These are phyloP conservation scores for Tetrastigma voinierianum DNA, from an alignment of 164 flowering plant genomes.

Conservation along the genomic window DNA sequence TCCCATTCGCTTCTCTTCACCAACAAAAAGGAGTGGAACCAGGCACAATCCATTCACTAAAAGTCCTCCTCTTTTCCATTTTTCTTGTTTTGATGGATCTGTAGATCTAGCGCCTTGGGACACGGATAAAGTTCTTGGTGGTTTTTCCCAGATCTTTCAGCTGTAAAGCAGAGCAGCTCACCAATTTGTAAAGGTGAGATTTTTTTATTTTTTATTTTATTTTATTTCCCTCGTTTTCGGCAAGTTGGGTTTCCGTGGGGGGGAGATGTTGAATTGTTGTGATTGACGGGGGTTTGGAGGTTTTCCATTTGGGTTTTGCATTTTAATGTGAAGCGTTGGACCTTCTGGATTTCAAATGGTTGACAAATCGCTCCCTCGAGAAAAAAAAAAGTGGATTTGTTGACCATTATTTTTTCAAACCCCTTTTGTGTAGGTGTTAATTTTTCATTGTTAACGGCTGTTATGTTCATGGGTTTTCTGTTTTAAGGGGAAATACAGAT, in stretches of 20 bases:
- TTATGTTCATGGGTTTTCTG: constrained; percentile 8
- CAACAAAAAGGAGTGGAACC: not conserved
- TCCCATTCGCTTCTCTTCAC: not conserved
- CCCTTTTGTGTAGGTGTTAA: constrained; percentile 3
- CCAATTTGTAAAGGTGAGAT: constrained; percentile 8
- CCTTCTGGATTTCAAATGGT: constrained; percentile 25
- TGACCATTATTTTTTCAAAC: constrained; percentile 12
- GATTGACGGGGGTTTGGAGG: not conserved
- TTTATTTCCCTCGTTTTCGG: not conserved
- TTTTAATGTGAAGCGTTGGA: constrained; percentile 9
- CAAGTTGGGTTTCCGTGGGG: not conserved
- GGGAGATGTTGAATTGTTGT: constrained; percentile 7
- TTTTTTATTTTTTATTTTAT: not conserved
- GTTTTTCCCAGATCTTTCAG: constrained; percentile 13
- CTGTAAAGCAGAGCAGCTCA: not conserved
- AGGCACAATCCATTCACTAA: no score
- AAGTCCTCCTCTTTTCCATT: not conserved
- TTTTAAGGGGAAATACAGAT: constrained; percentile 7
- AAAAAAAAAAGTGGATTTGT: constrained; percentile 14
- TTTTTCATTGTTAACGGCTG: constrained; percentile 8
- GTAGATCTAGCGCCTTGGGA: constrained; percentile 19
- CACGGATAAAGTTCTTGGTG: not conserved
- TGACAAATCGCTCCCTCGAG: constrained; percentile 15
- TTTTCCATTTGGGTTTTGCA: constrained; percentile 1
- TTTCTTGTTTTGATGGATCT: constrained; percentile 15